Conservation (phyloP, 371 early-diverging fungal species). For the Mucor racemosus region DNA sequence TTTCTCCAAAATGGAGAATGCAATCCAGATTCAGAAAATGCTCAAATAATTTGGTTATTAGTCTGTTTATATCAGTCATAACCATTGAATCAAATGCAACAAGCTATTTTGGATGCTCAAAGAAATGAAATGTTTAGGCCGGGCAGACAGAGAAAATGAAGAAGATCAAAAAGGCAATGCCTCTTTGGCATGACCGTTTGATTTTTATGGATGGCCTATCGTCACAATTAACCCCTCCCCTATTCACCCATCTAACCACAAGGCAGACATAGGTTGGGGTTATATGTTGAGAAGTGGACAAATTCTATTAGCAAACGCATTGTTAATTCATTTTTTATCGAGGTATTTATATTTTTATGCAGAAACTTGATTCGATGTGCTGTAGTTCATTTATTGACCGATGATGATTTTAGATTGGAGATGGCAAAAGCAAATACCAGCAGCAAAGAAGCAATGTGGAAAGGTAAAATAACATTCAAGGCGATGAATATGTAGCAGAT, state of each 20-base stretch:
- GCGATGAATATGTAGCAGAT: neutral
- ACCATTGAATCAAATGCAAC: conserved; percentile 33
- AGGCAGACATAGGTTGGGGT: conserved; percentile 94
- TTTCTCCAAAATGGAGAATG: conserved; percentile 21
- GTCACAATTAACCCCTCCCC: conserved; percentile 86
- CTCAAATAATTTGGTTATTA: conserved; percentile 39
- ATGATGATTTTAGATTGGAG: conserved; percentile 48
- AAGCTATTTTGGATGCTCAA: conserved; percentile 45
- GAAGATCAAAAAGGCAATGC: neutral
- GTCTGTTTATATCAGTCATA: conserved; percentile 36
- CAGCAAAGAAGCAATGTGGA: conserved; percentile 47
- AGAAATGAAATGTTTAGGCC: conserved; percentile 38
- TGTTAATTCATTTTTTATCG: conserved; percentile 76
- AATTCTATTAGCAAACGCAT: conserved; percentile 86
- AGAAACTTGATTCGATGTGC: neutral
- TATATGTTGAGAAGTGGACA: conserved; percentile 98
- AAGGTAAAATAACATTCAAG: conserved; percentile 36
- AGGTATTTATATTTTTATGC: conserved; percentile 41
- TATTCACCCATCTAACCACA: conserved; percentile 79
- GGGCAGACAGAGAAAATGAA: neutral
- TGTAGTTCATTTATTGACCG: conserved; percentile 1
- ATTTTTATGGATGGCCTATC: conserved; percentile 94
- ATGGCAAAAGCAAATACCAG: conserved; percentile 39
- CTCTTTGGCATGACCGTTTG: conserved; percentile 39
- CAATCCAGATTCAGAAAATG: conserved; percentile 7